Evolutionary conservation across 176 grass and related monocot species (phyloP).

Genomic region (Aegilops tauschii): DNA sequence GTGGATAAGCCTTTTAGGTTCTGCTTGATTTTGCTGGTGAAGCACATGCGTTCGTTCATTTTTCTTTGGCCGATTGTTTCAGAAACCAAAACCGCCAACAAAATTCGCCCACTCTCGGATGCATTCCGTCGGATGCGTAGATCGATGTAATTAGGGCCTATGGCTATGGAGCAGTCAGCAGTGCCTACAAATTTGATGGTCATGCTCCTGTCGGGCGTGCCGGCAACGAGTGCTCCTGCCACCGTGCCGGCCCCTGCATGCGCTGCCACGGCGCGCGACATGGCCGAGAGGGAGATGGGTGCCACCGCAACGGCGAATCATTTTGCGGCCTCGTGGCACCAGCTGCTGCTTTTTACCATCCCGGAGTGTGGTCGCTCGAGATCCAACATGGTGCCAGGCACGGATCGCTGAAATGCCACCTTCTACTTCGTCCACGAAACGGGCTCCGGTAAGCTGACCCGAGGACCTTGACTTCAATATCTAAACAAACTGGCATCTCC

Average conservation of each 20-base stretch:
- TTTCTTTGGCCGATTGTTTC: background rate
- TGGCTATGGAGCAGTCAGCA: too few relatives aligned
- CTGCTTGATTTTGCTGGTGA: background rate
- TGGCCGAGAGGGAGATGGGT: background rate
- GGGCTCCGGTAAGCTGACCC: background rate
- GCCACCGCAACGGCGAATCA: background rate
- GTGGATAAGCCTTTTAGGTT: background rate
- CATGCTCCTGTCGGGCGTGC: background rate
- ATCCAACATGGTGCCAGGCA: constrained; percentile 1
- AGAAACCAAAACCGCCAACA: background rate
- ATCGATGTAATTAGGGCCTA: too few relatives aligned
- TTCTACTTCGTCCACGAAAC: background rate
- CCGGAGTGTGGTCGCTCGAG: background rate
- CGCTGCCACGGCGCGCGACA: background rate
- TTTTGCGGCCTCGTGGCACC: background rate
- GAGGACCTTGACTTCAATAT: too few relatives aligned
- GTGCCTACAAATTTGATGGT: background rate
- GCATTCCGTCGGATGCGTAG: background rate
- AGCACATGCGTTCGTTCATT: background rate
- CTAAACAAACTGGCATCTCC: background rate
- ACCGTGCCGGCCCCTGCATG: background rate
- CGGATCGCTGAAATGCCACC: background rate
- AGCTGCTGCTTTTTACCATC: background rate
- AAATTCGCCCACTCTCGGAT: background rate
- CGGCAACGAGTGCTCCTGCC: background rate